Evolutionary conservation across 345 rosid species (phyloP), one percentile per base, ranked within the genome.

Genomic region (Fremontodendron californicum): DNA sequence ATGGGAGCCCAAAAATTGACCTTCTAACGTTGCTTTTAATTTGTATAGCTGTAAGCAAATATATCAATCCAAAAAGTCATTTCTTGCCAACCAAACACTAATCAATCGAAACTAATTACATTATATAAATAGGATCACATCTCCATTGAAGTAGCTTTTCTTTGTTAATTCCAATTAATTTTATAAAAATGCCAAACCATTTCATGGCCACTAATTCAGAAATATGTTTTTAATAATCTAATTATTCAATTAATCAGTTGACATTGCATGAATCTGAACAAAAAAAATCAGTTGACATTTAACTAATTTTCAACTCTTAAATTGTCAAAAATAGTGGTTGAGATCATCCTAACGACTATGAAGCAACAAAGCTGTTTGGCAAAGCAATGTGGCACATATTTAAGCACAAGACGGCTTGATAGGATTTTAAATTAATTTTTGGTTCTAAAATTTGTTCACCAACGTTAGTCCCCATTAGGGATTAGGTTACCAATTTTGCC

Each of bases 261-360:
- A 79, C 82, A 21, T 42, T 9, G 37, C 35, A 33, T n/a, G n/a
- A n/a, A n/a, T n/a, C n/a, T n/a, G n/a, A n/a, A n/a, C n/a, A n/a
- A n/a, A n/a, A n/a, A n/a, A n/a, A n/a, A n/a, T 23, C 5, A 76
- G n/a, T 80, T 76, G 74, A 80, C 80, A 16, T 61, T n/a, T 0
- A 7, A 10, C 0, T 2, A 54, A 37, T 16, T 71, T 80, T 80
- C 80, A 80, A 76, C 80, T 52, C 62, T 58, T 5, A 25, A 16
- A 65, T 27, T 65, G 71, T 65, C 18, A 21, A 65, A 39, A 65
- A n/a, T 4, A n/a, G 71, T 65, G 29, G 31, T 39, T 65, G 71
- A 65, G 48, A 39, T 65, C 71, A n/a, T 65, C 29, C 19, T 27
- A 73, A 61, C 52, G 25, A 39, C n/a, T n/a, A n/a, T 35, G 45